Base-by-base conservation (phyloP, 495 filamentous ascomycete species). In the Hypoxylon cercidicola region DNA sequence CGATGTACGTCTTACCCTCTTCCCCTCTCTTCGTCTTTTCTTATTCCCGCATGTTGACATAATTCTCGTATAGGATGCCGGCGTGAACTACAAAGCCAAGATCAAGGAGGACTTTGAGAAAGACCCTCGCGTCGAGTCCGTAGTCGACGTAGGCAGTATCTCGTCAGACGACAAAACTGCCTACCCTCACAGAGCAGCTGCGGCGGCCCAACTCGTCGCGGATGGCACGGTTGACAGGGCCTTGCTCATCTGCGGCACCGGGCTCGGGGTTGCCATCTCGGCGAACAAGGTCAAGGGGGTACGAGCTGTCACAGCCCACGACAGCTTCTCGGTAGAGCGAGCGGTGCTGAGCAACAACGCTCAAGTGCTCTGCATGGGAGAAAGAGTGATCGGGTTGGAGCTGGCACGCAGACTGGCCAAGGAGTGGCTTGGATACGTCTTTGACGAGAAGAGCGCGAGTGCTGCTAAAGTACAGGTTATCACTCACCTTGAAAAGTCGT, bases 221-320 rank as follows among this genome's bases (percentile, higher is more conserved):
- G 79, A 82, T 23, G 91, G 91, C 69, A 79, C 87, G 74, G 87
- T 82, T 16, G 92, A 96, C 75, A 87, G 92, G 32, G 92, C 90
- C 1, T 82, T 96, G 41, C 84, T 94, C 69, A 92, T 96, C 80
- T 96, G 92, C 78, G 91, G 92, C 10, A 96, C 92, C 4, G 92
- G 92, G 2, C 83, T 96, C 23, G 92, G 92, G 4, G 92, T 96
- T 9, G 91, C 92, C 61, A 96, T 96, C 74, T 77, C 84, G 19
- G 92, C 92, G 72, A 96, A 96, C 81, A 94, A 94, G 75, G 90
- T 94, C 55, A 90, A 87, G 53, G 91, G 91, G 15, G 87, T 96
- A 63, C 82, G 92, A 40, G 92, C 92, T 16, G 92, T 96, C 32
- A 96, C 91, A 30, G 92, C 92, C 7, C 91, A 96, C 77, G 92